phyloP scores from a whole-genome alignment of 1,284 basidiomycete species.

The Coniferiporia sulphurascens region DNA sequence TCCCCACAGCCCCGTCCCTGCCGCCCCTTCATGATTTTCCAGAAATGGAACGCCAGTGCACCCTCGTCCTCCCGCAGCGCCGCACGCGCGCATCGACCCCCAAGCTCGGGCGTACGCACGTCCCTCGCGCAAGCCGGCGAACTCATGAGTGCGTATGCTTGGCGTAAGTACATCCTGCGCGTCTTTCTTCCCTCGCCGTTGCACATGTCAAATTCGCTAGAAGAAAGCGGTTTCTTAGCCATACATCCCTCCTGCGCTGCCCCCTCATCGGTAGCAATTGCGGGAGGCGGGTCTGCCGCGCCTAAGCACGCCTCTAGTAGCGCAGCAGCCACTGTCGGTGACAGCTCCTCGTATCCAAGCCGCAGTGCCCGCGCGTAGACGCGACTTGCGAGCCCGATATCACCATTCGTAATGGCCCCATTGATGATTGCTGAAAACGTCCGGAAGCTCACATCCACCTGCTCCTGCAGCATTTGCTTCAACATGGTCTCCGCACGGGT shows the following conservation, averaged over 20 bases:
- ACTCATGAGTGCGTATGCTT: conserved; percentile 40
- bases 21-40: conserved; percentile 43
- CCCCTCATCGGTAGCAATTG: background rate
- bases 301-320: conserved; percentile 40
- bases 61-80: conserved; percentile 46
- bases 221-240: background rate
- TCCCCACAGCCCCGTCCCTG: conserved; percentile 44
- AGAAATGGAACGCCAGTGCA: conserved; percentile 53
- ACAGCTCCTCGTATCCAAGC: conserved; percentile 33
- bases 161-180: conserved; percentile 31
- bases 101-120: conserved; percentile 41
- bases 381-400: conserved; percentile 39
- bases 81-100: conserved; percentile 45
- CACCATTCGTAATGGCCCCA: conserved; percentile 41
- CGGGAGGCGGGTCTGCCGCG: background rate
- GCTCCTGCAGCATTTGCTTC: conserved; percentile 40
- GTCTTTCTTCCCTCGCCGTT: conserved; percentile 22
- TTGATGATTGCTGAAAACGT: conserved; percentile 59
- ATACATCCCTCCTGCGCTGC: background rate
- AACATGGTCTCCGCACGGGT: conserved; percentile 42
- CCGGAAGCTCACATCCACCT: conserved; percentile 46
- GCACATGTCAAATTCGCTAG: conserved; percentile 14
- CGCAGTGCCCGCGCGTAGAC: conserved; percentile 37
- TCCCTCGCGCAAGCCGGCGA: conserved; percentile 32
- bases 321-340: conserved; percentile 43